Base-by-base conservation (phyloP, 2,329 filamentous ascomycete genomes). In the Nigrograna mackinnonii region DNA sequence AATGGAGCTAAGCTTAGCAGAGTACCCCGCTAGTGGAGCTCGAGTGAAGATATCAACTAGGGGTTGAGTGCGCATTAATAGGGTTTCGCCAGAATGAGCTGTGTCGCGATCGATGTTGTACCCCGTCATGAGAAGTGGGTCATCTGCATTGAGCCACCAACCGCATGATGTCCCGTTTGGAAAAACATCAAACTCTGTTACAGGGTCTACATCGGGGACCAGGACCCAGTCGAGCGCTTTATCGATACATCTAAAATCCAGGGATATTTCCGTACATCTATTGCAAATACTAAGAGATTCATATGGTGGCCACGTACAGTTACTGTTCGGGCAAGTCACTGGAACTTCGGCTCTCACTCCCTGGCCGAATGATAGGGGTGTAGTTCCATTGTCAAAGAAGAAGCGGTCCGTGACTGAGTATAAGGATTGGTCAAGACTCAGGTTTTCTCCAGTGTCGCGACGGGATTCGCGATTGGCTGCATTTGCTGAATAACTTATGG, bases 261-360 rank as follows among this genome's bases (percentile, higher is more conserved):
- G 40, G 0, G 54, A 28, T 0, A 54, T 40, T 0, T 60, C 55
- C 0, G 16, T 35, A 13, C 61, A 66, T 1, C 38, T 1, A 6
- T 58, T 65, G 12, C 60, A 66, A 0, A 66, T 35, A 0, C 24
- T 58, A 0, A 66, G 41, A 0, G 59, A 57, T 0, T 65, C 46
- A 22, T 65, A 64, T 0, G 2, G 6, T 1, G 57, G 54, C 59
- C 59, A 66, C 0, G 57, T 58, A 14, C 62, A 66, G 7, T 64
- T 65, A 5, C 55, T 61, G 0, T 47, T 60, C 0, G 59, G 60
- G 12, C 62, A 66, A 0, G 52, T 53, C 0, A 65, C 22, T 0
- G 60, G 58, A 2, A 66, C 53, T 0, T 63, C 60, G 0, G 58
- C 40, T 2, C 60, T 39, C 0, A 53, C 55, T 0, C 56, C 57